Base-by-base conservation (phyloP, 768 basidiomycete genomes). In the Lactifluus subvellereus region DNA sequence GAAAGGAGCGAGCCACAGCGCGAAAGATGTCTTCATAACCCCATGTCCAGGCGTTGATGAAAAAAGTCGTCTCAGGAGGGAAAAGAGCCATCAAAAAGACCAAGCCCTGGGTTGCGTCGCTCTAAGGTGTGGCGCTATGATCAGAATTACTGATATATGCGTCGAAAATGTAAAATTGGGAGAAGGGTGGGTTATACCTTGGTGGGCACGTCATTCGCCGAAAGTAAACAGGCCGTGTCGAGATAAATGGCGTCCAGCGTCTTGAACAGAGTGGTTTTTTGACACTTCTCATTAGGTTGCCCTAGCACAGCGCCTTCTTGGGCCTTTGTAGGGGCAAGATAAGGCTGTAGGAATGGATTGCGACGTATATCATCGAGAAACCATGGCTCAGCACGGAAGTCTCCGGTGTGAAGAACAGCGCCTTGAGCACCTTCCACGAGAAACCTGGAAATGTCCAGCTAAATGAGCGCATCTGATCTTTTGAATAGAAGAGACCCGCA, bases 41-140 rank as follows among this genome's bases (percentile, higher is more conserved):
- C 87, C 90, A 95, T 0, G 95, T 96, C 96, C 96, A 99, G 0
- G 83, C 72, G 70, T 97, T 96, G 61, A 99, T 78, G 75, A 89
- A 98, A 75, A 98, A 97, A 59, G 84, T 78, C 0, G 86, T 86
- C 4, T 79, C 75, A 0, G 76, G 64, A 0, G 93, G 88, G 60
- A 87, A 89, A 3, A 85, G 70, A 10, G 78, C 75, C 73, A 98
- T 87, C 1, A 97, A 78, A 18, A 83, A 75, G 20, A 92, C 73
- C 3, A 96, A 75, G 2, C 87, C 89, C 30, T 75, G 66, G 0
- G 85, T 82, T 0, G 90, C 94, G 18, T 80, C 76, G 22, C 79
- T 78, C 92, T 96, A 66, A 2, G 33, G 14, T 38, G 35, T 16
- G 58, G 16, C n/a, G 22, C 32, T 40, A 37, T 30, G 50, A 22